phyloP scores from a whole-genome alignment of 306 rosid genomes.

The Cicer bijugum region DNA sequence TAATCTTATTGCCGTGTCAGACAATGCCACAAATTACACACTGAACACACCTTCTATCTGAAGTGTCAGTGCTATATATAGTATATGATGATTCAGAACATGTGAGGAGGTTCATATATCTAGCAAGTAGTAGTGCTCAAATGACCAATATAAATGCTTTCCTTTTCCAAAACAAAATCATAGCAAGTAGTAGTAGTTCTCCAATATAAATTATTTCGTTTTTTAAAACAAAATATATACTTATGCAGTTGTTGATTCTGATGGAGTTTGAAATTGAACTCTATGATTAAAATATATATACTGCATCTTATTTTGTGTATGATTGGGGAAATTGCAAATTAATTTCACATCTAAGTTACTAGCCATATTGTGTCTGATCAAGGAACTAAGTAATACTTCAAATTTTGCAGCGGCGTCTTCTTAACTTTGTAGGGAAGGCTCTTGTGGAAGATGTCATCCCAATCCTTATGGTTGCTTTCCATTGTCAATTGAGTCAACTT shows the following conservation, averaged over 20 bases:
- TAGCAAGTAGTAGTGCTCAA: constrained; percentile 25
- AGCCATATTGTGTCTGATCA: constrained; percentile 25
- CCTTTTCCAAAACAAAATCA: not conserved
- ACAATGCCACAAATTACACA: no score
- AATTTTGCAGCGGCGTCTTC: constrained; percentile 78
- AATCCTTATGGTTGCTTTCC: constrained; percentile 70
- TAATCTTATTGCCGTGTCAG: no score
- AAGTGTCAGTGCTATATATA: no score
- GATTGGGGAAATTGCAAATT: constrained; percentile 29
- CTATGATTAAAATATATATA: not conserved
- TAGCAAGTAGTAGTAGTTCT: constrained; percentile 21
- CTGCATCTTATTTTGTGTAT: not conserved
- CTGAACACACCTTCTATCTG: no score
- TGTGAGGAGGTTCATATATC: not conserved
- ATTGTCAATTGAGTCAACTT: constrained; percentile 76
- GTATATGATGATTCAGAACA: constrained; percentile 1
- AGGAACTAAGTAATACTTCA: constrained; percentile 42
- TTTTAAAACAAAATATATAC: not conserved
- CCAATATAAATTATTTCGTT: not conserved
- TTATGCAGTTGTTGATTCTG: not conserved
- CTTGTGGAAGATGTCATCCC: constrained; percentile 83
- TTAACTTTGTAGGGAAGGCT: constrained; percentile 82
- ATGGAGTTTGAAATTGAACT: constrained; percentile 5
- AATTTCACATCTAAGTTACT: constrained; percentile 33
- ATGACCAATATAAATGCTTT: not conserved